phyloP scores from a whole-genome alignment of 495 filamentous ascomycete genomes.

The Tricharina praecox region DNA sequence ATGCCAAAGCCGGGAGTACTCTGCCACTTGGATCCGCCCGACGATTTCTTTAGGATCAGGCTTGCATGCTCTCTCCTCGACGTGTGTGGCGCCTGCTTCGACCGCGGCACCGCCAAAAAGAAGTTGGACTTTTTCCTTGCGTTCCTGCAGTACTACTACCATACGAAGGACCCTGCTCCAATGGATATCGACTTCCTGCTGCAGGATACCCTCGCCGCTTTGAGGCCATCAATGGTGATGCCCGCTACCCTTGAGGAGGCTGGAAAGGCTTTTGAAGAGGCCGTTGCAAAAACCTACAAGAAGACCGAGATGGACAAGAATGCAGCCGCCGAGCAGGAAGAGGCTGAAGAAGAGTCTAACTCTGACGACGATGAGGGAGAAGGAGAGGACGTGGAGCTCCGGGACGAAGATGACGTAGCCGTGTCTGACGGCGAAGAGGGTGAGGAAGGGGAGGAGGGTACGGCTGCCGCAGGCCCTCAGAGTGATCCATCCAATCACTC shows the following conservation, averaged over 20 bases:
- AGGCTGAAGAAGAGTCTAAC: conserved; percentile 42
- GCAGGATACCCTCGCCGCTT: conserved; percentile 72
- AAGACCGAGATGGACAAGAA: conserved; percentile 39
- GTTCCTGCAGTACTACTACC: conserved; percentile 94
- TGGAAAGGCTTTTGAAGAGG: conserved; percentile 64
- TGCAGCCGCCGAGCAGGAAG: conserved; percentile 48
- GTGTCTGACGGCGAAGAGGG: conserved; percentile 26
- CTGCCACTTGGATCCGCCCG: conserved; percentile 64
- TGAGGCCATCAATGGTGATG: conserved; percentile 83
- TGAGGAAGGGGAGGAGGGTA: conserved; percentile 17
- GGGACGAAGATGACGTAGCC: conserved; percentile 38
- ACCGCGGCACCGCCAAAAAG: conserved; percentile 81
- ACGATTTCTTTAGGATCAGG: conserved; percentile 91
- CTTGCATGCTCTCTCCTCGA: conserved; percentile 79
- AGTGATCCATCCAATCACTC: conserved; percentile 27
- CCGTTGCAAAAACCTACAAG: conserved; percentile 77
- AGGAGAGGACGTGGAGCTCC: conserved; percentile 31
- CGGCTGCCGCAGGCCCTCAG: conserved; percentile 10
- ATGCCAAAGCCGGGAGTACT: conserved; percentile 60
- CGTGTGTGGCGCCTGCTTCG: conserved; percentile 91
- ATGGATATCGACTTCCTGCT: conserved; percentile 97
- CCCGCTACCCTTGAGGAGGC: conserved; percentile 67
- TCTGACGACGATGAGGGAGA: conserved; percentile 33
- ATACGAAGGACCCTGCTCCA: conserved; percentile 77
- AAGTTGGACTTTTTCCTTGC: conserved; percentile 97